Percentiles rank a stretch among this genome's conserved stretches.
phyloP scores from a whole-genome alignment of 192 early-diverging fungal genomes.

The Coemansia sp. region DNA sequence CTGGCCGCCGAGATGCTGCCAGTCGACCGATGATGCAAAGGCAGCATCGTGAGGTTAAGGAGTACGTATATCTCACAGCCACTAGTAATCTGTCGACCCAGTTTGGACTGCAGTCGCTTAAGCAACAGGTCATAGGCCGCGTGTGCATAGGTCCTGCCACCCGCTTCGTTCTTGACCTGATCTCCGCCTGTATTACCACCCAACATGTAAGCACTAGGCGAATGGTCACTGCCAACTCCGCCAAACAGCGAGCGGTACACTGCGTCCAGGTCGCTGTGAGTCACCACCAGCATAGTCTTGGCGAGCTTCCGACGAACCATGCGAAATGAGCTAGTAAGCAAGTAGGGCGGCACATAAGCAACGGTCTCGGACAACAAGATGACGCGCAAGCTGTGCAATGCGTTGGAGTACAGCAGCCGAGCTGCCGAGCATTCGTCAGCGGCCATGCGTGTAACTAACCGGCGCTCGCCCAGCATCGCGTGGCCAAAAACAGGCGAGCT shows the following conservation, averaged over 20 bases:
- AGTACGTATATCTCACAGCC: constrained; percentile 5
- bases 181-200: background rate
- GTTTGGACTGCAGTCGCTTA: constrained; percentile 11
- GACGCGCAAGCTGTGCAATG: constrained; percentile 27
- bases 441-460: constrained; percentile 6
- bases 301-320: background rate
- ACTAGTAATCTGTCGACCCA: constrained; percentile 14
- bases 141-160: background rate
- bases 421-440: constrained; percentile 32
- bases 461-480: constrained; percentile 2
- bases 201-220: background rate
- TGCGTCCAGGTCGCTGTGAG: constrained; percentile 4
- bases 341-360: constrained; percentile 24
- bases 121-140: constrained; percentile 15
- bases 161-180: background rate
- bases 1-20: background rate
- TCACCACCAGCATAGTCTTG: constrained; percentile 9
- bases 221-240: background rate
- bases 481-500: background rate
- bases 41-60: constrained; percentile 15
- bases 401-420: constrained; percentile 16
- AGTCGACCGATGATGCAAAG: background rate
- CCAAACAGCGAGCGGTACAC: constrained; percentile 19
- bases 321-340: constrained; percentile 20
- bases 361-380: constrained; percentile 15